Evolutionary conservation across 805 yeast genomes (phyloP).

Genomic region (Scheffersomyces lignosus): DNA sequence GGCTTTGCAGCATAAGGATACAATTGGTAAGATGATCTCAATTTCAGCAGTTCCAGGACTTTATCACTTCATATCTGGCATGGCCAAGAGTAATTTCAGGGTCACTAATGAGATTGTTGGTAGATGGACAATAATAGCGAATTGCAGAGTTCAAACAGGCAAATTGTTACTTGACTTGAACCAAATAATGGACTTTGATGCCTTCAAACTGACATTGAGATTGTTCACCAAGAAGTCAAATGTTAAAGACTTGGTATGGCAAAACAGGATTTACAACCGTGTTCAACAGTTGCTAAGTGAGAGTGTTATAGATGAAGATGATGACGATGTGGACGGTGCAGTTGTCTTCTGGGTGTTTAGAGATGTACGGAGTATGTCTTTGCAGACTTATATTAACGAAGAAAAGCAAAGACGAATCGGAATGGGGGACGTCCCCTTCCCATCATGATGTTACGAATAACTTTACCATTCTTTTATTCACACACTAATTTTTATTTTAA

Average conservation of each 20-base stretch:
- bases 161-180: constrained; percentile 14
- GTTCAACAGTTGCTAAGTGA: constrained; percentile 7
- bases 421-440: not conserved
- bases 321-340: constrained; percentile 20
- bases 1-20: constrained; percentile 9
- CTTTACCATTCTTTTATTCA: too few species aligned
- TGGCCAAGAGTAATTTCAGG: constrained; percentile 21
- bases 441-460: too few species aligned
- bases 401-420: not conserved
- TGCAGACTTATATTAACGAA: constrained; percentile 7
- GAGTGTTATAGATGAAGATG: constrained; percentile 5
- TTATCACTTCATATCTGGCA: constrained; percentile 19
- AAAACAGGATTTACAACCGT: constrained; percentile 3
- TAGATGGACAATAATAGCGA: constrained; percentile 17
- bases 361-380: constrained; percentile 21
- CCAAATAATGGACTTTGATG: constrained; percentile 20
- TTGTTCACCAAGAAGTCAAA: constrained; percentile 12
- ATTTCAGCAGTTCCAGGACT: constrained; percentile 22
- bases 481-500: too few species aligned
- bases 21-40: constrained; percentile 13
- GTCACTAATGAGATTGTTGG: constrained; percentile 12
- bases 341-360: constrained; percentile 23
- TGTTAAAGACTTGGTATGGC: constrained; percentile 4
- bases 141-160: constrained; percentile 15
- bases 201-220: constrained; percentile 13